These are phyloP conservation scores for Parasitella parasitica DNA, from an alignment of 371 early-diverging fungal genomes.

Conservation along the genomic window DNA sequence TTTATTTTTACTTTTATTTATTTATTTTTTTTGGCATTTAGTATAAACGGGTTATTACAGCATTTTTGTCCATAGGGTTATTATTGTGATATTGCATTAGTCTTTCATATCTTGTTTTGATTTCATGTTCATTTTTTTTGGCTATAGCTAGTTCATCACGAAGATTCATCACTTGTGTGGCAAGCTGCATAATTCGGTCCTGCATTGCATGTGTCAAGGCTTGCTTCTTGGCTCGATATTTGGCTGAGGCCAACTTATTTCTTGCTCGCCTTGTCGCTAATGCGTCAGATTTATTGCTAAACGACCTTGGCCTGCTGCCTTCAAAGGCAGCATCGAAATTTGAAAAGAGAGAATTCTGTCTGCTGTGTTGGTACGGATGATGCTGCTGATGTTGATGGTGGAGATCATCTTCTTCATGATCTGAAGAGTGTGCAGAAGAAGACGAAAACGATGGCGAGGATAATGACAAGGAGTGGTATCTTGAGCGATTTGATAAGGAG, in stretches of 20 bases:
- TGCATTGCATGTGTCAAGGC: slow-evolving; percentile 22
- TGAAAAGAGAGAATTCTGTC: background rate
- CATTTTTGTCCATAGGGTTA: background rate
- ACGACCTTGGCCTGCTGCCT: background rate
- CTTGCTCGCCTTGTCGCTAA: slow-evolving; percentile 44
- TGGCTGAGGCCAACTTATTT: slow-evolving; percentile 67
- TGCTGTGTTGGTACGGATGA: background rate
- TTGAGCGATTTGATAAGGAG: background rate
- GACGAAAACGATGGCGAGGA: slow-evolving; percentile 1
- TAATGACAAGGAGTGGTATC: background rate
- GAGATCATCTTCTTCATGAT: background rate
- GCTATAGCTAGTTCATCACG: slow-evolving; percentile 5
- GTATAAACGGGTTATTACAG: background rate
- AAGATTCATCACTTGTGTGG: slow-evolving; percentile 15
- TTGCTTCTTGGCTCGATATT: slow-evolving; percentile 63
- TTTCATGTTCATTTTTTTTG: slow-evolving; percentile 6
- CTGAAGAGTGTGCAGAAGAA: background rate
- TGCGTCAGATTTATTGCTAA: background rate
- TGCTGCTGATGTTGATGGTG: background rate
- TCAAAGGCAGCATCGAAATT: background rate
- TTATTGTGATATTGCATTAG: background rate
- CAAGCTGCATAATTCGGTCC: slow-evolving; percentile 20
- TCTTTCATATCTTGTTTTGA: slow-evolving; percentile 5
- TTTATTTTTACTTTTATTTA: background rate
- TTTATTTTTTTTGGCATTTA: no score